A percentile compares a stretch with the other conserved stretches of the same genome.
Evolutionary conservation across 805 yeast genomes (phyloP).

Genomic region (Candida bentonensis): DNA sequence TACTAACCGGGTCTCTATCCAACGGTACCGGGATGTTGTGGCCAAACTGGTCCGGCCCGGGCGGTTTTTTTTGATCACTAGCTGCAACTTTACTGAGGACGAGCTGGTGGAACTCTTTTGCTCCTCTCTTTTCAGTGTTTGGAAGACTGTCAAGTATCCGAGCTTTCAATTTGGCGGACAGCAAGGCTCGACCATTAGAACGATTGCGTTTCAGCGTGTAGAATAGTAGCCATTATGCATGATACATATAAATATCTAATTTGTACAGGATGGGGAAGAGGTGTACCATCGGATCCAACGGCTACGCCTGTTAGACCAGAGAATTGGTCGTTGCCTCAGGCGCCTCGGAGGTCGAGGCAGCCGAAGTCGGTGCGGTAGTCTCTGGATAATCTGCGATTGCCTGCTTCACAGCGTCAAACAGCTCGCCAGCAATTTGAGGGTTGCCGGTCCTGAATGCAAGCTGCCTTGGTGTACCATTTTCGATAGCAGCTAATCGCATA

Average conservation of each 20-base stretch:
- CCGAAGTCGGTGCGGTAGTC: too few species aligned
- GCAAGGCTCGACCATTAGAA: conserved; percentile 77
- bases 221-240: neutral
- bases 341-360: too few species aligned
- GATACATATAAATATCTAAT: too few species aligned
- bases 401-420: conserved; percentile 28
- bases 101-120: conserved; percentile 44
- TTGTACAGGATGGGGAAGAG: too few species aligned
- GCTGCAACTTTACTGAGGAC: conserved; percentile 82
- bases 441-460: conserved; percentile 65
- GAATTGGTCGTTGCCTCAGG: too few species aligned
- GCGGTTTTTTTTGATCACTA: conserved; percentile 60
- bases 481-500: conserved; percentile 56
- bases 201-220: conserved; percentile 49
- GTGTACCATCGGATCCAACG: too few species aligned
- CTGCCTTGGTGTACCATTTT: conserved; percentile 56
- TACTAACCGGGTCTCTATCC: conserved; percentile 20
- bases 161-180: conserved; percentile 80
- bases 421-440: conserved; percentile 41
- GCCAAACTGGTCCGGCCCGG: conserved; percentile 39
- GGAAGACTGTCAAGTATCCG: conserved; percentile 65
- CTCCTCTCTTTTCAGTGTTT: conserved; percentile 34
- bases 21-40: conserved; percentile 49
- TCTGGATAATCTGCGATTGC: conserved; percentile 7
- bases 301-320: too few species aligned